These are phyloP conservation scores for Fusarium setosum DNA, from an alignment of 2,329 filamentous ascomycete species.

Conservation along the genomic window DNA sequence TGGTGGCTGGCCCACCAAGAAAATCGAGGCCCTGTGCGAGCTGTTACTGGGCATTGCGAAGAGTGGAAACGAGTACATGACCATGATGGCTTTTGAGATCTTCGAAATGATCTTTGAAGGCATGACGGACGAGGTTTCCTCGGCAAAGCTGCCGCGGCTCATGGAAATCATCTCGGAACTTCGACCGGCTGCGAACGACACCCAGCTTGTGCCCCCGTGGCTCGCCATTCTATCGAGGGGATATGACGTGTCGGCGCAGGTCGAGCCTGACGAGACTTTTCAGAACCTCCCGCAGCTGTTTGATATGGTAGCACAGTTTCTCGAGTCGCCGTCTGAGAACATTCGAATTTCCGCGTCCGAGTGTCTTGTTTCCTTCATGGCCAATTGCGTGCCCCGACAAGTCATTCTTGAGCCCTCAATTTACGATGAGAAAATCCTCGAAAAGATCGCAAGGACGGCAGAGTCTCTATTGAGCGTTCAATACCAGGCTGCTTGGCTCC, in stretches of 20 bases:
- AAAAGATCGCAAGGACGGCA: conserved; percentile 80
- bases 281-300: conserved; percentile 90
- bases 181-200: conserved; percentile 91
- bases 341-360: conserved; percentile 95
- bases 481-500: conserved; percentile 93
- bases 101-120: conserved; percentile 97
- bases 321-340: conserved; percentile 89
- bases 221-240: conserved; percentile 94
- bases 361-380: conserved; percentile 92
- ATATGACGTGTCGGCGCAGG: conserved; percentile 91
- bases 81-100: conserved; percentile 95
- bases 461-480: conserved; percentile 85
- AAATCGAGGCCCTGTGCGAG: conserved; percentile 93
- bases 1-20: conserved; percentile 95
- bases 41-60: conserved; percentile 88
- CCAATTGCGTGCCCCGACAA: conserved; percentile 86
- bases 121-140: conserved; percentile 88
- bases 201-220: conserved; percentile 94
- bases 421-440: conserved; percentile 90
- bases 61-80: conserved; percentile 94
- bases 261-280: conserved; percentile 92
- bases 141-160: conserved; percentile 87
- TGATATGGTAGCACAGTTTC: conserved; percentile 80
- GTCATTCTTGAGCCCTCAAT: conserved; percentile 90
- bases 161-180: conserved; percentile 93